Evolutionary conservation across 805 yeast genomes (phyloP).

Genomic region (Candida nanaspora): DNA sequence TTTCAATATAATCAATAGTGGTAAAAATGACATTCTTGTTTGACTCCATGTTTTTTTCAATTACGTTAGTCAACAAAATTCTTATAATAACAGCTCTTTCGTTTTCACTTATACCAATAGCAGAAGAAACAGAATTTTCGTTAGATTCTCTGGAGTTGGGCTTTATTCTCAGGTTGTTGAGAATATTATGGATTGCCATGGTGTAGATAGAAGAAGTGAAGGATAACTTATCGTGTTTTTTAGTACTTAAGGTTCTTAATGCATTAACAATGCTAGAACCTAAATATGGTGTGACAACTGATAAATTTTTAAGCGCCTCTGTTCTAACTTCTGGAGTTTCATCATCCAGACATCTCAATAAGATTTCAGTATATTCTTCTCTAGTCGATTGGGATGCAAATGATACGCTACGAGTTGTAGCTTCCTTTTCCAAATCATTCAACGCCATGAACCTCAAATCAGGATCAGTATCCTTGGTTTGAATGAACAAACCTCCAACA

Average conservation of each 20-base stretch:
- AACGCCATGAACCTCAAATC: conserved; percentile 83
- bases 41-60: conserved; percentile 1
- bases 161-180: conserved; percentile 25
- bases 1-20: conserved; percentile 53
- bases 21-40: conserved; percentile 18
- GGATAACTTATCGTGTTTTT: conserved; percentile 19
- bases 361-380: conserved; percentile 19
- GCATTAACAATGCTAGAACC: conserved; percentile 24
- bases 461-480: conserved; percentile 63
- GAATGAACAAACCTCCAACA: conserved; percentile 27
- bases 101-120: conserved; percentile 4
- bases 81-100: conserved; percentile 20
- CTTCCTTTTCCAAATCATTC: conserved; percentile 53
- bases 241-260: conserved; percentile 20
- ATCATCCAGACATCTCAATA: conserved; percentile 40
- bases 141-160: neutral
- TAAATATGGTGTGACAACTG: conserved; percentile 30
- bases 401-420: conserved; percentile 27
- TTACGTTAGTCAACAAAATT: conserved; percentile 28
- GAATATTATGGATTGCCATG: conserved; percentile 42
- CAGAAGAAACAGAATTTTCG: too few species aligned
- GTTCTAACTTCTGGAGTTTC: conserved; percentile 66
- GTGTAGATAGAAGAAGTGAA: conserved; percentile 44
- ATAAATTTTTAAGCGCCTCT: conserved; percentile 55
- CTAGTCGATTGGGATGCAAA: conserved; percentile 32